These are phyloP conservation scores for Sequoiadendron giganteum DNA, from an alignment of 75 land plant genomes.

Conservation along the genomic window DNA sequence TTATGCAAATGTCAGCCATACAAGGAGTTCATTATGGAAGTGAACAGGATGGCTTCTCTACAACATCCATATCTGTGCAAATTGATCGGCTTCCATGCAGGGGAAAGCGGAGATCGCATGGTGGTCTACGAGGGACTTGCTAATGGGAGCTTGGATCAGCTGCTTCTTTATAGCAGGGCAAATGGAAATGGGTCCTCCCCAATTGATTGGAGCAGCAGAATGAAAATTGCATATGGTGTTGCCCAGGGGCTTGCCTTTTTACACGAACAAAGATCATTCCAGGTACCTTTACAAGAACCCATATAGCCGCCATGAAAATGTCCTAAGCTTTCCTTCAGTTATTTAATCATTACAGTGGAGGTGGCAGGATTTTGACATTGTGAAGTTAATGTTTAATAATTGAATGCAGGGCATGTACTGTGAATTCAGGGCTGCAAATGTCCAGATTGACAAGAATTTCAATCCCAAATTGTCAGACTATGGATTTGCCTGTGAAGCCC, in stretches of 20 bases:
- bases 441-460: conserved; percentile 86
- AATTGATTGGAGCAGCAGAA: conserved; percentile 32
- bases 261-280: conserved; percentile 28
- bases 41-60: conserved; percentile 7
- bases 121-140: conserved; percentile 32
- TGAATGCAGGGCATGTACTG: conserved; percentile 73
- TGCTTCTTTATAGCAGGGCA: conserved; percentile 1
- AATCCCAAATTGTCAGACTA: conserved; percentile 85
- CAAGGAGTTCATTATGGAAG: neutral
- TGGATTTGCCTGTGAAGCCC: conserved; percentile 55
- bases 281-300: conserved; percentile 13
- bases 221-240: conserved; percentile 34
- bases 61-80: conserved; percentile 17
- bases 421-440: conserved; percentile 72
- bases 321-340: too few relatives aligned
- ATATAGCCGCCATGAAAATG: neutral
- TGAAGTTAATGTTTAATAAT: conserved; percentile 14
- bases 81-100: conserved; percentile 24
- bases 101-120: conserved; percentile 15
- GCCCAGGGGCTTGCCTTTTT: conserved; percentile 39
- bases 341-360: neutral
- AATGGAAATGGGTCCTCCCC: conserved; percentile 9
- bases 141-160: conserved; percentile 28
- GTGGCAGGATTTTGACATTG: neutral
- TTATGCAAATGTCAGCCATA: neutral